Base-by-base conservation (phyloP, 2,329 filamentous ascomycete species). In the Apiospora sp. region DNA sequence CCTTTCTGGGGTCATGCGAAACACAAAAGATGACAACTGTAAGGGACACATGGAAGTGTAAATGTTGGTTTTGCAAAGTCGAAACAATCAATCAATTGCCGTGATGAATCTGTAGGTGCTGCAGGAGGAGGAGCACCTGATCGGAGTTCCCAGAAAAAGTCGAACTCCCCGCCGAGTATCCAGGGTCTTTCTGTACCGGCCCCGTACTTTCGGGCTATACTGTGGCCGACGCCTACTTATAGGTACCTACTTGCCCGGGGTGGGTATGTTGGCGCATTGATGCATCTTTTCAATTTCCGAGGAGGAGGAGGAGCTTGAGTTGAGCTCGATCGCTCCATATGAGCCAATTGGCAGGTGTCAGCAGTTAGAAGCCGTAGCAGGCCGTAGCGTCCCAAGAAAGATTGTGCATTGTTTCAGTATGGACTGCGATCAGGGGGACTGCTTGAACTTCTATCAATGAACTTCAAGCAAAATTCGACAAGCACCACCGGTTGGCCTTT, bases 301-400 rank as follows among this genome's bases (percentile, higher is more conserved):
- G 48, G 44, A 48, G 44, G 4, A 22, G n/a, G n/a, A n/a, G 44
- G 16, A 49, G 48, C n/a, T 49, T 22, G 44, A 49, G 46, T 7
- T 22, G 44, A 61, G 30, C 58, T 41, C 30, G n/a, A 64, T 22
- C 58, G 58, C 34, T 64, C 58, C 58, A 64, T 64, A 64, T 37
- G 30, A 64, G 58, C 34, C 58, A 64, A 64, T 64, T 64, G 58
- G 30, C 58, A 64, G 58, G 58, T 64, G 58, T 64, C 58, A 41
- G 58, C 58, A 64, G 58, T 64, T 64, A 64, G n/a, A 37, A 41
- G 34, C n/a, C 58, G 58, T 41, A 64, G 34, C 34, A 22, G 4
- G 19, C 4, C 1, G 37, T 19, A 46, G 46, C 46, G 14, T 61
- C 37, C 58, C 30, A 64, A 13, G 22, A 64, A 37, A 37, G 58